Evolutionary conservation across 352 stramenopile genomes (phyloP).

Genomic region (Phytophthora pseudosyringae): DNA sequence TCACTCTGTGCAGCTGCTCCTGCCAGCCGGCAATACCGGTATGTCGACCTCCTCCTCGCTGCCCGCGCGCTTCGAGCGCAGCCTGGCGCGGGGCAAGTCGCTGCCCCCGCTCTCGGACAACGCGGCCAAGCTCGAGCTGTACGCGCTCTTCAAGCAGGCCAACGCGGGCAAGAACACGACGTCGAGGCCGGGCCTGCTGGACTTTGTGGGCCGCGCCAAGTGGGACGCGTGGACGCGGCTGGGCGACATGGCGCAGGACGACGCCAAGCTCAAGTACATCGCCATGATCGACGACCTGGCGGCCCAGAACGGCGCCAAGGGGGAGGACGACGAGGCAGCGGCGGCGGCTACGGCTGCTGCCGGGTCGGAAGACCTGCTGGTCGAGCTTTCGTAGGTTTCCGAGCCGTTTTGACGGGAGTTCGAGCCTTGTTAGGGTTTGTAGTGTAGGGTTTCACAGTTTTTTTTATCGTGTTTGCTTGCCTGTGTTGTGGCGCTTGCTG

Average conservation of each 20-base stretch:
- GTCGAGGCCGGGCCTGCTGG: slow-evolving; percentile 74
- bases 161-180: slow-evolving; percentile 68
- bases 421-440: slow-evolving; percentile 1
- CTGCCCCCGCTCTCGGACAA: slow-evolving; percentile 79
- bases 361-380: slow-evolving; percentile 55
- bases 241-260: slow-evolving; percentile 67
- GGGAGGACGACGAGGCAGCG: slow-evolving; percentile 12
- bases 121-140: slow-evolving; percentile 81
- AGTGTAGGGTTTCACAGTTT: neutral
- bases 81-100: slow-evolving; percentile 71
- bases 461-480: slow-evolving; percentile 3
- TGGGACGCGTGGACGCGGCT: slow-evolving; percentile 83
- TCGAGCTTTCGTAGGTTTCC: slow-evolving; percentile 54
- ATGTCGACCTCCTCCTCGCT: slow-evolving; percentile 31
- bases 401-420: slow-evolving; percentile 7
- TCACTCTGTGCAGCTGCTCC: slow-evolving; percentile 14
- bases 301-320: slow-evolving; percentile 43
- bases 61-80: slow-evolving; percentile 58
- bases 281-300: slow-evolving; percentile 76
- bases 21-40: neutral
- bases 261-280: slow-evolving; percentile 79
- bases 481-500: neutral
- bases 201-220: slow-evolving; percentile 85
- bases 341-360: slow-evolving; percentile 1
- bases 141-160: slow-evolving; percentile 87